These are phyloP conservation scores for Eucalyptus dawsonii DNA, from an alignment of 345 rosid species.

Conservation along the genomic window DNA sequence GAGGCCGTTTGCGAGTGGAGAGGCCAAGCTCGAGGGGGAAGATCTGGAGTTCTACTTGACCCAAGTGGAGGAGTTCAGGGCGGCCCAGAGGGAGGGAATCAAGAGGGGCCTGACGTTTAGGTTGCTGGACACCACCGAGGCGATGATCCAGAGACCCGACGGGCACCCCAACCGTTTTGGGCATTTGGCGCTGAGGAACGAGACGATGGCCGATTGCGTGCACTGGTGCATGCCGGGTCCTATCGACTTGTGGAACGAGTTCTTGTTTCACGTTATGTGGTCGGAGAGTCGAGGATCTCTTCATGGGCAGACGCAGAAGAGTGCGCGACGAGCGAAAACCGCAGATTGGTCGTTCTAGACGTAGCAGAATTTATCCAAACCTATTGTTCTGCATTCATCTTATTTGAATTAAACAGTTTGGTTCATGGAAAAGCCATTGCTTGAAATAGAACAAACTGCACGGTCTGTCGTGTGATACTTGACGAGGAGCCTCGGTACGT, in stretches of 20 bases:
- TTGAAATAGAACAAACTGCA: not conserved
- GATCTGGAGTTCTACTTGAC: conserved; percentile 5
- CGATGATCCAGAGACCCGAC: conserved; percentile 16
- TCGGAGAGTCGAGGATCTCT: not conserved
- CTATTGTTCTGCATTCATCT: not conserved
- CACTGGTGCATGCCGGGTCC: conserved; percentile 45
- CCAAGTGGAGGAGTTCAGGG: conserved; percentile 26
- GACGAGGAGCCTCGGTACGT: not conserved
- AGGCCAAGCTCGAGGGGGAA: not conserved
- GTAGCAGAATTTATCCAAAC: not conserved
- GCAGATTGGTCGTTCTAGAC: not conserved
- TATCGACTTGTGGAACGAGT: conserved; percentile 29
- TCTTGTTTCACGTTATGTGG: conserved; percentile 13
- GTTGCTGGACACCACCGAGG: conserved; percentile 12
- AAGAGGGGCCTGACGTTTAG: conserved; percentile 2
- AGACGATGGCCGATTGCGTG: conserved; percentile 14
- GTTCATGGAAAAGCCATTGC: not conserved
- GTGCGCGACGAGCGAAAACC: not conserved
- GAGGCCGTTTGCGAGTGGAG: conserved; percentile 9
- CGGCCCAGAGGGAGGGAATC: not conserved
- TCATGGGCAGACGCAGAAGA: not conserved
- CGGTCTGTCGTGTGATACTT: not conserved
- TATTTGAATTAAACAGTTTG: not conserved
- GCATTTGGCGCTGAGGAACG: conserved; percentile 3
- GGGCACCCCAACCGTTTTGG: conserved; percentile 20